A percentile compares a stretch with the other conserved stretches of the same genome.
phyloP scores from a whole-genome alignment of 441 rosid species.

The Macaranga tanarius region DNA sequence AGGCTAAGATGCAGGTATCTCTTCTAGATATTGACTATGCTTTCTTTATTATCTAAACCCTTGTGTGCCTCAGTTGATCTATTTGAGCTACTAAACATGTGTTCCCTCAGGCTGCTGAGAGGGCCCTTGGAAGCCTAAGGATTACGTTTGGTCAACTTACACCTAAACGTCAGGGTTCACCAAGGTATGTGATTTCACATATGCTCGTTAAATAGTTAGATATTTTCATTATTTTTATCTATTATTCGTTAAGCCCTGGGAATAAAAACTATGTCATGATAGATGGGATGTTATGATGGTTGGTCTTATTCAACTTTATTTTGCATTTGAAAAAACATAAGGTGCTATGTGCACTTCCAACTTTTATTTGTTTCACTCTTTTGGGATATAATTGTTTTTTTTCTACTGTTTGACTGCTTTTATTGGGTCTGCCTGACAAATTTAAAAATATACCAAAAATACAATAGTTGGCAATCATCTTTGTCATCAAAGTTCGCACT shows the following conservation, averaged over 20 bases:
- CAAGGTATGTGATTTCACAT: slow-evolving; percentile 54
- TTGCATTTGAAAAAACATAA: not conserved
- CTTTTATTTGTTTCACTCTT: not conserved
- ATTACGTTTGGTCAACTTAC: slow-evolving; percentile 61
- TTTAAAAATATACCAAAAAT: not conserved
- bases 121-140: slow-evolving; percentile 72
- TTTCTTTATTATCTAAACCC: not conserved
- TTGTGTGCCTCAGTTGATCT: slow-evolving; percentile 4
- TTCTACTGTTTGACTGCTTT: not conserved
- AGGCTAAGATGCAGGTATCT: slow-evolving; percentile 85
- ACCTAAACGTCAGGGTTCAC: slow-evolving; percentile 73
- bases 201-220: slow-evolving; percentile 4
- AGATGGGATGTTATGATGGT: not conserved
- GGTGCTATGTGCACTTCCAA: not conserved
- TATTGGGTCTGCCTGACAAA: not conserved
- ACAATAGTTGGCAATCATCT: not conserved
- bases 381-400: not conserved
- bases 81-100: slow-evolving; percentile 20
- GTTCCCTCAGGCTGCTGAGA: slow-evolving; percentile 81
- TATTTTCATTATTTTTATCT: not conserved
- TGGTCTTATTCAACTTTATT: not conserved
- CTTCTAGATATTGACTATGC: not conserved
- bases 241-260: not conserved
- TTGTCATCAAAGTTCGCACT: slow-evolving; percentile 9
- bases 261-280: not conserved